Evolutionary conservation across 208 protist species (phyloP).

Genomic region (Balamuthia mandrillaris): DNA sequence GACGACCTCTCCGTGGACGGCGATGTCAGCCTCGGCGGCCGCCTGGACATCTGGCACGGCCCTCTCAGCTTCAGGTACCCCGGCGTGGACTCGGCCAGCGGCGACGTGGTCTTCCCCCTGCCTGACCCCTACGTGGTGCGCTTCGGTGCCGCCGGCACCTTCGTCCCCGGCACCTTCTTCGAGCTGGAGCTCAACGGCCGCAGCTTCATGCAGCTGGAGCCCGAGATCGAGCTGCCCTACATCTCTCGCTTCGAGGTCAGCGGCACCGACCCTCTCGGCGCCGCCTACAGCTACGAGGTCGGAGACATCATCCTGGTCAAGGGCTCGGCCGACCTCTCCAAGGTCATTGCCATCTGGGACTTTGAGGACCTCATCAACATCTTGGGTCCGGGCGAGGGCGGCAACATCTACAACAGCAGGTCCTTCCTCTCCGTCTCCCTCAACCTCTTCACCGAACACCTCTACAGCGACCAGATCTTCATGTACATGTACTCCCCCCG

Average conservation of each 20-base stretch:
- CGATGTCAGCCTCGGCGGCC: not conserved
- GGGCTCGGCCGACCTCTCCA: not conserved
- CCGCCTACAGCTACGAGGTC: constrained; percentile 11
- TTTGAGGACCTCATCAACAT: constrained; percentile 7
- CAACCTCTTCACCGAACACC: constrained; percentile 19
- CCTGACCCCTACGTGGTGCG: not conserved
- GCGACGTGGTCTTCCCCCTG: not conserved
- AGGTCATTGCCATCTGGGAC: constrained; percentile 29
- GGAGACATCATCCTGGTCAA: constrained; percentile 20
- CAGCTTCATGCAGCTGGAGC: constrained; percentile 5
- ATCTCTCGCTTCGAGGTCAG: not conserved
- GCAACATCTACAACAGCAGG: constrained; percentile 10
- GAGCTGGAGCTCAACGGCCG: not conserved
- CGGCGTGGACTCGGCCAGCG: not conserved
- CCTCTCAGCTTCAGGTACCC: not conserved
- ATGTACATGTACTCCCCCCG: constrained; percentile 21
- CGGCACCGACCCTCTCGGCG: too few relatives aligned
- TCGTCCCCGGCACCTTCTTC: not conserved
- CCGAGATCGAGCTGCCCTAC: not conserved
- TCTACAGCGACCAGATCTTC: constrained; percentile 12
- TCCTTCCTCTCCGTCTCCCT: not conserved
- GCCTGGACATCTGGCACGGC: not conserved
- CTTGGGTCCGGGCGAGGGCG: not conserved
- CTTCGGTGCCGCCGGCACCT: not conserved
- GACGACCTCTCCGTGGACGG: not conserved